Conservation (phyloP, 768 basidiomycete species). For the Lactifluus echinatus region DNA sequence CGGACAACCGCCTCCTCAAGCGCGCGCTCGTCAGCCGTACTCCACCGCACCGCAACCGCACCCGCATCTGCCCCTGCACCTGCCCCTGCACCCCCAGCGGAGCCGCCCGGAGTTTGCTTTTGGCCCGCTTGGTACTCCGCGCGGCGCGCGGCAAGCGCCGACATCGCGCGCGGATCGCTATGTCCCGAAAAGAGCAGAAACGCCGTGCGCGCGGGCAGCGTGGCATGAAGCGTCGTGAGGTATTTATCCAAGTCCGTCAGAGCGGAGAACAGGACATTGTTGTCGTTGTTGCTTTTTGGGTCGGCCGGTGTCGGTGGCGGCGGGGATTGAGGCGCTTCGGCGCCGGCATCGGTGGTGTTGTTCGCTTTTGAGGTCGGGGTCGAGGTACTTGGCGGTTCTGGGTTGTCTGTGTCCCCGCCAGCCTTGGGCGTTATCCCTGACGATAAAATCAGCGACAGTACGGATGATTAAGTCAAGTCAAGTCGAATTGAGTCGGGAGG, state of each 20-base stretch:
- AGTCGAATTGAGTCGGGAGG: neutral
- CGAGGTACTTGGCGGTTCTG: neutral
- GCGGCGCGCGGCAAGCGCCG: constrained; percentile 33
- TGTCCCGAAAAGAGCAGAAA: constrained; percentile 84
- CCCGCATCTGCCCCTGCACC: constrained; percentile 54
- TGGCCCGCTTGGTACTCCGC: constrained; percentile 32
- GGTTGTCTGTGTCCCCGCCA: constrained; percentile 27
- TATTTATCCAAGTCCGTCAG: constrained; percentile 49
- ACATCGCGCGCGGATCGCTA: constrained; percentile 77
- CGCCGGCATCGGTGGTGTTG: too few species aligned
- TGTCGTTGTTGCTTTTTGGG: too few species aligned
- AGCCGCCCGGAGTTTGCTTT: constrained; percentile 50
- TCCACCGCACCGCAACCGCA: constrained; percentile 53
- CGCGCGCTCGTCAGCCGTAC: constrained; percentile 61
- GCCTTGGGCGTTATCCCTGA: constrained; percentile 58
- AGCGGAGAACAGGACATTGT: neutral
- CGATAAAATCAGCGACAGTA: too few species aligned
- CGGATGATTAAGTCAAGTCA: constrained; percentile 3
- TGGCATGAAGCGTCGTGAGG: constrained; percentile 50
- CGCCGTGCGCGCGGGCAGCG: constrained; percentile 73
- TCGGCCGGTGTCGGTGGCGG: too few species aligned
- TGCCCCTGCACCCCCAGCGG: constrained; percentile 37
- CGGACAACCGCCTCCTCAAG: constrained; percentile 74
- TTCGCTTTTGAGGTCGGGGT: too few species aligned
- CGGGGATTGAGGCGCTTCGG: constrained; percentile 25